Percentiles rank a stretch among this genome's conserved stretches.
Conservation (phyloP, 495 filamentous ascomycete genomes). For the Lasiosphaeris hirsuta region DNA sequence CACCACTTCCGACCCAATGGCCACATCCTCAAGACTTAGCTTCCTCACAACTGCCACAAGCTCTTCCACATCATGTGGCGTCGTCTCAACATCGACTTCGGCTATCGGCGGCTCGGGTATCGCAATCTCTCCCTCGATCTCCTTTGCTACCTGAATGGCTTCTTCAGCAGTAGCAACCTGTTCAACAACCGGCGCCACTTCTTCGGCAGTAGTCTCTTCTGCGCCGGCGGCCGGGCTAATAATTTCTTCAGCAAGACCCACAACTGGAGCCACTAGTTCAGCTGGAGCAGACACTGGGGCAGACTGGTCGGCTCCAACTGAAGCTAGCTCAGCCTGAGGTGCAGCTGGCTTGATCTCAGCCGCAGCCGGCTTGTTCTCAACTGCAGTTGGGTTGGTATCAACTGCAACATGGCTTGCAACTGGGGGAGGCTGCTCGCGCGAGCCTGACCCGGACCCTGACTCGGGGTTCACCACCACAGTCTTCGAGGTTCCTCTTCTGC, state of each 20-base stretch:
- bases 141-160: slow-evolving; percentile 23
- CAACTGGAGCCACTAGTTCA: slow-evolving; percentile 22
- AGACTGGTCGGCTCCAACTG: slow-evolving; percentile 16
- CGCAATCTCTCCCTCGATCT: slow-evolving; percentile 12
- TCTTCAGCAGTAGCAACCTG: slow-evolving; percentile 31
- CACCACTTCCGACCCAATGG: not conserved
- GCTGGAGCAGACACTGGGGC: slow-evolving; percentile 18
- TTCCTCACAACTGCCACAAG: not conserved
- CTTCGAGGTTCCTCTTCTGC: slow-evolving; percentile 30
- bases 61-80: slow-evolving; percentile 4
- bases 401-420: slow-evolving; percentile 18
- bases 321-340: no score
- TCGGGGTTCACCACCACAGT: not conserved
- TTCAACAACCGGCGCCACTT: slow-evolving; percentile 29
- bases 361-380: no score
- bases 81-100: slow-evolving; percentile 26
- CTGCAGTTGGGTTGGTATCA: not conserved
- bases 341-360: no score
- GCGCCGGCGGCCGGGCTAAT: not conserved
- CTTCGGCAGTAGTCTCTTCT: slow-evolving; percentile 20
- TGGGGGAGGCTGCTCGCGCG: not conserved
- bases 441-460: not conserved
- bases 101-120: slow-evolving; percentile 9
- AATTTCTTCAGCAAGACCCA: slow-evolving; percentile 5
- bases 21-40: not conserved